These are phyloP conservation scores for Coniella vitis DNA, from an alignment of 2,329 filamentous ascomycete species.

Conservation along the genomic window DNA sequence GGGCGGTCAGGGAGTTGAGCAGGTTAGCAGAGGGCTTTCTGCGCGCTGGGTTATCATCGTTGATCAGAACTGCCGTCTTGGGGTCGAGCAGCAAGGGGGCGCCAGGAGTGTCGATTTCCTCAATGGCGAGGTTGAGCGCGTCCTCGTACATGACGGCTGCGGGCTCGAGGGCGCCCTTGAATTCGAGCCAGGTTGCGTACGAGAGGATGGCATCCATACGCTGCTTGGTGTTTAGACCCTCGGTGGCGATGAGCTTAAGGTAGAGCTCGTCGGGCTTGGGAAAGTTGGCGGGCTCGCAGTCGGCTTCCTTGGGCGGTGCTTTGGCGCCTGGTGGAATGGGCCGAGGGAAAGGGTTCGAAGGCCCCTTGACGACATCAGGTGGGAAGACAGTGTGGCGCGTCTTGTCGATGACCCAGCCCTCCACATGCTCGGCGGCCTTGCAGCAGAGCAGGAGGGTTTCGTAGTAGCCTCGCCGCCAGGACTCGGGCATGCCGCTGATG, in stretches of 20 bases:
- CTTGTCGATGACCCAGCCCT: conserved; percentile 69
- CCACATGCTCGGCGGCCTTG: conserved; percentile 70
- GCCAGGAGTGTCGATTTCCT: conserved; percentile 35
- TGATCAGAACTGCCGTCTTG: conserved; percentile 57
- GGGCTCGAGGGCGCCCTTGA: conserved; percentile 58
- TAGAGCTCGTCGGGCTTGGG: conserved; percentile 71
- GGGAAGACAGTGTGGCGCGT: conserved; percentile 62
- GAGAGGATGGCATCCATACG: conserved; percentile 73
- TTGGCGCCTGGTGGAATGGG: conserved; percentile 60
- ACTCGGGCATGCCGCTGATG: conserved; percentile 66
- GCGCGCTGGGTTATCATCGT: conserved; percentile 34
- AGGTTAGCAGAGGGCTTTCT: conserved; percentile 61
- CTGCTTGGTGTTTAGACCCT: conserved; percentile 72
- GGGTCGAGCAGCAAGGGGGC: conserved; percentile 46
- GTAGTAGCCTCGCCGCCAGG: conserved; percentile 82
- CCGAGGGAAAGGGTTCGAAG: conserved; percentile 73
- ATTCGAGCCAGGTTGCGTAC: conserved; percentile 81
- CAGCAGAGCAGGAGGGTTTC: conserved; percentile 73
- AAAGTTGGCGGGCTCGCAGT: conserved; percentile 61
- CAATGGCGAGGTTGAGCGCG: conserved; percentile 67
- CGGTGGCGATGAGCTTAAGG: conserved; percentile 71
- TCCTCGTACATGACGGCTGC: conserved; percentile 68
- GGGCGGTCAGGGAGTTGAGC: conserved; percentile 64
- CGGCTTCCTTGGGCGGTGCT: conserved; percentile 62
- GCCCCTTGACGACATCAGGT: conserved; percentile 67